phyloP scores from a whole-genome alignment of 208 protist genomes.

The Lotmaria passim region DNA sequence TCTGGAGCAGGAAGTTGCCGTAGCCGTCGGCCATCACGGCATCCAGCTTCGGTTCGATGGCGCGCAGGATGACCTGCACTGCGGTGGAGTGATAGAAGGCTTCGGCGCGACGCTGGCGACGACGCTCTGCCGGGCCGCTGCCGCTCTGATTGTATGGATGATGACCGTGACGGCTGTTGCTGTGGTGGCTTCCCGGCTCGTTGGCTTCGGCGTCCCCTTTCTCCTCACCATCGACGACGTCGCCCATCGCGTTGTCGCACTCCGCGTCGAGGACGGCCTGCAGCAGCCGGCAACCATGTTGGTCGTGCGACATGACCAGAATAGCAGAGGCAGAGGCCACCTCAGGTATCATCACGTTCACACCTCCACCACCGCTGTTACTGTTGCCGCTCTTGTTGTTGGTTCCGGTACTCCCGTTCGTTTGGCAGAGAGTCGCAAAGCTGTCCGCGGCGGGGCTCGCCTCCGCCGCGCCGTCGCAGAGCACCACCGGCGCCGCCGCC shows the following conservation, averaged over 20 bases:
- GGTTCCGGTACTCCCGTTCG: background rate
- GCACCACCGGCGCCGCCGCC: conserved; percentile 11
- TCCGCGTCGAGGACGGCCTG: conserved; percentile 65
- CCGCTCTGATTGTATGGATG: too few species aligned
- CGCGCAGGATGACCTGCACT: conserved; percentile 51
- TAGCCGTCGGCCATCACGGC: conserved; percentile 96
- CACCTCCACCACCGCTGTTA: background rate
- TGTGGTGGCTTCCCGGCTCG: background rate
- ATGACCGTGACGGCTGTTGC: conserved; percentile 1
- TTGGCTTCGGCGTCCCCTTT: background rate
- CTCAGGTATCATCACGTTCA: conserved; percentile 1
- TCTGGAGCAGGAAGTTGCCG: conserved; percentile 98
- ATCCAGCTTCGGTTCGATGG: conserved; percentile 51
- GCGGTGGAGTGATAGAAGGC: conserved; percentile 39
- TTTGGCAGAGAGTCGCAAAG: background rate
- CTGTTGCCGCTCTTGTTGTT: background rate
- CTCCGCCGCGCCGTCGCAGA: background rate
- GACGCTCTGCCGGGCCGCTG: conserved; percentile 3
- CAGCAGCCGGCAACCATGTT: conserved; percentile 70
- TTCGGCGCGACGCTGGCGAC: conserved; percentile 18
- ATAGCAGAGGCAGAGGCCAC: conserved; percentile 28
- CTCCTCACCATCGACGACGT: conserved; percentile 4
- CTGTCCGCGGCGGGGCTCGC: background rate
- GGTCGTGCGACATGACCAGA: conserved; percentile 54
- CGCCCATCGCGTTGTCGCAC: conserved; percentile 29